phyloP scores from a whole-genome alignment of 164 flowering plant genomes.

The Stephania yunnanensis region DNA sequence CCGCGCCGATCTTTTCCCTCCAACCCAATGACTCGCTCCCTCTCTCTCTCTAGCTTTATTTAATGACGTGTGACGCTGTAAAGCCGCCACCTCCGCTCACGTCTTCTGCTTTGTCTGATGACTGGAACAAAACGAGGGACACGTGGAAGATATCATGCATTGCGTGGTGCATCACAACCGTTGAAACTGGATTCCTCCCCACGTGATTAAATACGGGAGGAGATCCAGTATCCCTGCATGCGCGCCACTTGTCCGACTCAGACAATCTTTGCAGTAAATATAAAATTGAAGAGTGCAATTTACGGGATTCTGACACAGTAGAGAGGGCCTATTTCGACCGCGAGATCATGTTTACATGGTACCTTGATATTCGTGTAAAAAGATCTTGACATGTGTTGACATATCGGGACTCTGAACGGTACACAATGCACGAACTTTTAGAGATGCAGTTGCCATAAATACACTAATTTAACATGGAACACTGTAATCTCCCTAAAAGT shows the following conservation, averaged over 20 bases:
- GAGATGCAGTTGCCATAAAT: not conserved
- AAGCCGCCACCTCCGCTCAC: not conserved
- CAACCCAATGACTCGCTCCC: not conserved
- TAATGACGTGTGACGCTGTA: not conserved
- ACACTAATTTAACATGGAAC: not conserved
- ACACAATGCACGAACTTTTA: not conserved
- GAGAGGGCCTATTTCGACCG: not conserved
- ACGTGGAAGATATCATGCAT: not conserved
- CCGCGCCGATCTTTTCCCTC: not conserved
- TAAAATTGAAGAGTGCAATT: not conserved
- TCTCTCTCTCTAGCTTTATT: not conserved
- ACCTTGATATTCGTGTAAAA: not conserved
- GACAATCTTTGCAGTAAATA: not conserved
- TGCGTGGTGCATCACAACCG: not conserved
- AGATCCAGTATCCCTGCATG: constrained; percentile 9
- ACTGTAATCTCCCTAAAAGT: too few relatives aligned
- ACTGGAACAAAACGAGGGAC: not conserved
- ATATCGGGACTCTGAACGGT: not conserved
- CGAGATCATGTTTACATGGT: not conserved
- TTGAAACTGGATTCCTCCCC: not conserved
- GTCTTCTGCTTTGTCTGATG: not conserved
- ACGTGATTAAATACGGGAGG: not conserved
- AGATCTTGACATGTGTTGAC: not conserved
- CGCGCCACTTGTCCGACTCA: constrained; percentile 6
- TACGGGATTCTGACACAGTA: not conserved